A percentile compares a stretch with the other conserved stretches of the same genome.
These are phyloP conservation scores for Populus tomentosa DNA, from an alignment of 441 rosid genomes.

Conservation along the genomic window DNA sequence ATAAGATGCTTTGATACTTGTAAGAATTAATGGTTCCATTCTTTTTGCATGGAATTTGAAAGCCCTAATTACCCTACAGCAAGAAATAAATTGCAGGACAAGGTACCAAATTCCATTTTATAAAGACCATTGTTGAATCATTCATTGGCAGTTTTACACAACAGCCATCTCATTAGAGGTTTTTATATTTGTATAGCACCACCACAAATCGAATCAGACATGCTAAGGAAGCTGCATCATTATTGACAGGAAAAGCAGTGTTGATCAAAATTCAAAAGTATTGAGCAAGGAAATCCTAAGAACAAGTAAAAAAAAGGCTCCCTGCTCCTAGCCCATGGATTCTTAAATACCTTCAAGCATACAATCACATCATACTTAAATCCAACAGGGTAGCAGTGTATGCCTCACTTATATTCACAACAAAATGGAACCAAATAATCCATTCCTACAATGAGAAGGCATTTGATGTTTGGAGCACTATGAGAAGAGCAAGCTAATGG, in stretches of 20 bases:
- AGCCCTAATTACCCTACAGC: background rate
- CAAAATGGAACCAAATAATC: slow-evolving; percentile 31
- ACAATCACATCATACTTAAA: background rate
- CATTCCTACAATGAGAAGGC: slow-evolving; percentile 29
- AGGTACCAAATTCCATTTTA: background rate
- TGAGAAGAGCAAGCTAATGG: slow-evolving; percentile 55
- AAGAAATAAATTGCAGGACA: background rate
- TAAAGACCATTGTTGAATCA: background rate
- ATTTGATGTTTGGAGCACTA: slow-evolving; percentile 52
- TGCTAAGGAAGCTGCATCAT: background rate
- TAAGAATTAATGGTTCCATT: background rate
- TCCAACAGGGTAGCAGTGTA: background rate
- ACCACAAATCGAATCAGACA: background rate
- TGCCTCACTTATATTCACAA: slow-evolving; percentile 3
- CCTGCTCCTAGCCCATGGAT: background rate
- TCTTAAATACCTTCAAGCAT: background rate
- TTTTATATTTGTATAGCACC: background rate
- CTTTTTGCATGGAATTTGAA: background rate
- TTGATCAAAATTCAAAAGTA: background rate
- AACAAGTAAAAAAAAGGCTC: background rate
- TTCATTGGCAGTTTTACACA: background rate
- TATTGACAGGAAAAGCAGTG: background rate
- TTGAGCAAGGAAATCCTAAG: background rate
- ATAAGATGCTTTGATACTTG: background rate
- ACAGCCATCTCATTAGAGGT: background rate